Evolutionary conservation across 2,329 filamentous ascomycete species (phyloP).

Genomic region (Neonectria neomacrospora): DNA sequence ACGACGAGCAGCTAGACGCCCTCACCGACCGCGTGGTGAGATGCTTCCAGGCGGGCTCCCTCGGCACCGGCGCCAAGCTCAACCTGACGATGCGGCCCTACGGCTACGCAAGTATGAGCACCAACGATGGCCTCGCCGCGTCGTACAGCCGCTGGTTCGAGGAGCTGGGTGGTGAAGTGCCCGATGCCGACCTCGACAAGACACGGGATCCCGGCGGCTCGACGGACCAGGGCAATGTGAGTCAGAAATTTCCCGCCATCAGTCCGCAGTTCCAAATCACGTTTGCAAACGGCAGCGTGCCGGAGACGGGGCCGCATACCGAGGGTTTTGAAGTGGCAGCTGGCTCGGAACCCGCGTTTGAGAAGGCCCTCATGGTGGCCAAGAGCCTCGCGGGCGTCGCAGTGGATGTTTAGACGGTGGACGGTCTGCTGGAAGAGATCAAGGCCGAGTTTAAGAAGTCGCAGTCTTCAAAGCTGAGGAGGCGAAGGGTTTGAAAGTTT

Average conservation of each 20-base stretch:
- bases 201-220: conserved; percentile 32
- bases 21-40: conserved; percentile 38
- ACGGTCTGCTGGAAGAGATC: conserved; percentile 55
- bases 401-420: conserved; percentile 57
- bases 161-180: conserved; percentile 38
- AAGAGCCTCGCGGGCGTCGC: conserved; percentile 61
- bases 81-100: conserved; percentile 50
- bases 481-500: not conserved
- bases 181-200: conserved; percentile 43
- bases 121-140: conserved; percentile 41
- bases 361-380: conserved; percentile 57
- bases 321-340: conserved; percentile 63
- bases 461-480: conserved; percentile 11
- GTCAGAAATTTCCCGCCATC: conserved; percentile 44
- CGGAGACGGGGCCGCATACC: conserved; percentile 59
- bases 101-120: conserved; percentile 48
- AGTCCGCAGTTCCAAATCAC: conserved; percentile 43
- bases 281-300: conserved; percentile 37
- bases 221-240: conserved; percentile 47
- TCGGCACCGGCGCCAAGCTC: conserved; percentile 46
- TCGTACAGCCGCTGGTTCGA: conserved; percentile 41
- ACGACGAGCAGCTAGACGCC: conserved; percentile 43
- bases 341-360: conserved; percentile 59
- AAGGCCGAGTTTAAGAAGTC: conserved; percentile 45
- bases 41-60: conserved; percentile 45